Base-by-base conservation (phyloP, 805 yeast genomes). In the Myxozyma neglecta region DNA sequence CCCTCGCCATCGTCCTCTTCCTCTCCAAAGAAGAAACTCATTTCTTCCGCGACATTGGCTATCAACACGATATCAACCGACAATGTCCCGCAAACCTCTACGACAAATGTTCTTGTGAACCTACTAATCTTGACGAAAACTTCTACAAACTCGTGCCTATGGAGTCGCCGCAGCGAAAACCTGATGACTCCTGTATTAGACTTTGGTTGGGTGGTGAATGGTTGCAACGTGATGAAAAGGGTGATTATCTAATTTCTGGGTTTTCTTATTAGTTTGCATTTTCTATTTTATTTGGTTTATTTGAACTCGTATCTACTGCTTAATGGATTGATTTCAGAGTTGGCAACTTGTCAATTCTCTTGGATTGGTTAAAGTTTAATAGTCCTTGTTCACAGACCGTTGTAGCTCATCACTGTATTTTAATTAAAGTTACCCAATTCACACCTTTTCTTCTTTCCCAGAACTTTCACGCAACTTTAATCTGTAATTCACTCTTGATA, bases 11-110 rank as follows among this genome's bases (percentile, higher is more conserved):
- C 6, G 77, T 86, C 0, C 77, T 83, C 63, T 78, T 86, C 71
- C 70, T 84, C 56, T 76, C 82, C 43, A 80, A 76, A 60, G 79
- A 78, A 36, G 77, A 83, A 64, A 73, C 86, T 32, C 88, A 85
- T 66, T 80, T 80, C 73, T 86, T 86, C 71, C 83, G 79, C 40
- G 84, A 84, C 68, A 81, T 83, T 60, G 87, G 87, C 29, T 83
- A 83, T 75, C 81, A 63, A 73, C 87, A 83, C 70, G 79, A 64
- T 37, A 64, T 64, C 59, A 53, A 70, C 63, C 54, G 65, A 43
- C 67, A 64, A 32, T 64, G 67, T 40, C 67, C 67, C 18, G 47
- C 56, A 13, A 57, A 58, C 36, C n/a, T 63, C 47, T 29, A 47
- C 14, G 67, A 61, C 35, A 64, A 64, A 37, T 64, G 67, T 52